Evolutionary conservation across 2,329 filamentous ascomycete species (phyloP), one percentile per base, ranked within the genome.

Genomic region (Zalaria sp.): DNA sequence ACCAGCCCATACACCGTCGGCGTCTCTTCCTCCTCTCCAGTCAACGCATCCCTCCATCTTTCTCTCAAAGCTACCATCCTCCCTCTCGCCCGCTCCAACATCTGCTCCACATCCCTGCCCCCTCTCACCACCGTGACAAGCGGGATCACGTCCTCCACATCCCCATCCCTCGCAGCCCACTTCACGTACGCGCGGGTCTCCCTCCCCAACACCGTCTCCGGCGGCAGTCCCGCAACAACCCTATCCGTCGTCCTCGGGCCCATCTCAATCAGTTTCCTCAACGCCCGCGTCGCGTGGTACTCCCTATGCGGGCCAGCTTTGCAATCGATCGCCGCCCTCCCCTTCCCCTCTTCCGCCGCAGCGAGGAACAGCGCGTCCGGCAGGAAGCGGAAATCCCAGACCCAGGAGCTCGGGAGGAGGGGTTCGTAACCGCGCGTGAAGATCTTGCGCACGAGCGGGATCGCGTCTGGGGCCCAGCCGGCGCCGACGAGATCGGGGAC

Each of bases 401-500:
- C 58, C 72, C 72, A 77, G 45, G 59, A 59, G 8, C 56, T 53
- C 2, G 72, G 71, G 8, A 78, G 52, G 1, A 77, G 54, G 6
- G 74, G 68, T 55, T 77, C 73, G 40, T 67, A 69, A 10, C 74
- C 73, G 35, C 73, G 70, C 58, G 69, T 65, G 4, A 64, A 64
- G 27, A 77, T 63, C 43, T 69, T 69, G 43, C 68, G 65, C 47
- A 70, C 70, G 2, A 77, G 57, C 29, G 66, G 64, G 34, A 69
- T 65, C 42, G 75, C 71, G 40, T 69, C 67, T 26, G 67, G 59
- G 3, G 64, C 60, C 68, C 69, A 77, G 36, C 67, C 64, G 26
- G 60, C 59, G 7, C 54, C 49, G 3, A 64, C 63, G 4, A 72
- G 53, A 37, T 57, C 52, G 25, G 27, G 29, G 29, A 32, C 7